These are phyloP conservation scores for Adansonia madagascariensis DNA, from an alignment of 441 rosid genomes.

Conservation along the genomic window DNA sequence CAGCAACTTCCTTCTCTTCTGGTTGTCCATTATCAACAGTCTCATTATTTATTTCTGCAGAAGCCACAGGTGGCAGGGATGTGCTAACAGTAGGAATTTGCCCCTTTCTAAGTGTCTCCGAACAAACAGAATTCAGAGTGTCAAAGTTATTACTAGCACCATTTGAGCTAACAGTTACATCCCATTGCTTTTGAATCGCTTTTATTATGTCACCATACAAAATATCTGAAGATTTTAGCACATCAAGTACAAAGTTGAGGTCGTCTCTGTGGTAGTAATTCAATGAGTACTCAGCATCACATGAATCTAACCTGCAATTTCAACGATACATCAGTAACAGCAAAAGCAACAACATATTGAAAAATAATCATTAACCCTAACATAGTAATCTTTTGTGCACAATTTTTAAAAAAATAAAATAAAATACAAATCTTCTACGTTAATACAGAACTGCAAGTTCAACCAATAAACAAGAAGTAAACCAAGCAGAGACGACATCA, in stretches of 20 bases:
- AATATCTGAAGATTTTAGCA: constrained; percentile 61
- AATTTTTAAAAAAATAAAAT: not conserved
- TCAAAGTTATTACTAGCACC: constrained; percentile 43
- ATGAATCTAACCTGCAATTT: constrained; percentile 79
- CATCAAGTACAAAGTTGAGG: constrained; percentile 60
- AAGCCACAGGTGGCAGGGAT: constrained; percentile 37
- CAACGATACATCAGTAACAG: constrained; percentile 25
- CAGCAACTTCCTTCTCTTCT: constrained; percentile 46
- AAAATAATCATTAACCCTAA: not conserved
- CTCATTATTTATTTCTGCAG: constrained; percentile 42
- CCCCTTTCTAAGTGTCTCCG: constrained; percentile 36
- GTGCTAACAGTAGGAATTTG: constrained; percentile 38
- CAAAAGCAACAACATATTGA: constrained; percentile 6
- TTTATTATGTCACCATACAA: constrained; percentile 54
- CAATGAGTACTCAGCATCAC: constrained; percentile 45
- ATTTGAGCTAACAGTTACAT: constrained; percentile 45
- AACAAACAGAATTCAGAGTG: constrained; percentile 41
- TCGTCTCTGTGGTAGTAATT: constrained; percentile 72
- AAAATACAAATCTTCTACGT: not conserved
- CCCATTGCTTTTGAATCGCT: constrained; percentile 72
- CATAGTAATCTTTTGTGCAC: not conserved
- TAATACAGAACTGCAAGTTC: constrained; percentile 16
- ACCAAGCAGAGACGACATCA: not conserved
- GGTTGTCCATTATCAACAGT: constrained; percentile 42
- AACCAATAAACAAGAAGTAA: constrained; percentile 31